phyloP scores from a whole-genome alignment of 176 grass and related monocot species.

The Themeda triandra region DNA sequence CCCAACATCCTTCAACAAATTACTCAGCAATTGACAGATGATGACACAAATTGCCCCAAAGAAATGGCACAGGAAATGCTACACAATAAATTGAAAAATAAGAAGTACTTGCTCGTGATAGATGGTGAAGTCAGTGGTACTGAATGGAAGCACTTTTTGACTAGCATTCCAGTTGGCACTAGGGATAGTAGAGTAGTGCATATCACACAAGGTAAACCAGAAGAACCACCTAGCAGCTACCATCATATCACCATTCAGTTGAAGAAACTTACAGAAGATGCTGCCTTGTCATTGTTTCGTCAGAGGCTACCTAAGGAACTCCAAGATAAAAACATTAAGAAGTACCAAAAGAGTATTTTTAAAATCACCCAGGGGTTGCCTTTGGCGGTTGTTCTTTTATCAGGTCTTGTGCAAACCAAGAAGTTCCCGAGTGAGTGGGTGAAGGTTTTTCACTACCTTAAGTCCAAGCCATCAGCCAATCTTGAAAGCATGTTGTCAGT shows the following conservation, averaged over 20 bases:
- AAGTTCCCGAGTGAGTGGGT: conserved; percentile 1
- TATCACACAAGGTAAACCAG: background rate
- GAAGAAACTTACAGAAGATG: background rate
- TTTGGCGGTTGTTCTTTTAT: conserved; percentile 20
- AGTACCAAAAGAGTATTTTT: background rate
- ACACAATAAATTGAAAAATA: background rate
- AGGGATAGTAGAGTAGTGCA: conserved; percentile 11
- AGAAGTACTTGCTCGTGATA: conserved; percentile 11
- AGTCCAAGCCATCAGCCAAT: background rate
- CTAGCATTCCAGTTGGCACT: background rate
- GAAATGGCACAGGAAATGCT: accelerated
- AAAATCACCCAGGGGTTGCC: conserved; percentile 22
- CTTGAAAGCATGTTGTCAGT: conserved; percentile 19
- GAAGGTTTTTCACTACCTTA: conserved; percentile 10
- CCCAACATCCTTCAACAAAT: conserved; percentile 19
- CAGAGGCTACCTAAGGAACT: background rate
- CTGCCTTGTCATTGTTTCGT: background rate
- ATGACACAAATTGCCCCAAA: background rate
- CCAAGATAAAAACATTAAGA: background rate
- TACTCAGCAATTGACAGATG: background rate
- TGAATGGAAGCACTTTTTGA: conserved; percentile 10
- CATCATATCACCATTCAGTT: background rate
- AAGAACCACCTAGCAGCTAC: background rate
- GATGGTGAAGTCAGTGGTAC: conserved; percentile 24
- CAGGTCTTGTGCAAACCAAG: conserved; percentile 28